Base-by-base conservation (phyloP, 2,329 filamentous ascomycete species). In the Diaporthe batatas region DNA sequence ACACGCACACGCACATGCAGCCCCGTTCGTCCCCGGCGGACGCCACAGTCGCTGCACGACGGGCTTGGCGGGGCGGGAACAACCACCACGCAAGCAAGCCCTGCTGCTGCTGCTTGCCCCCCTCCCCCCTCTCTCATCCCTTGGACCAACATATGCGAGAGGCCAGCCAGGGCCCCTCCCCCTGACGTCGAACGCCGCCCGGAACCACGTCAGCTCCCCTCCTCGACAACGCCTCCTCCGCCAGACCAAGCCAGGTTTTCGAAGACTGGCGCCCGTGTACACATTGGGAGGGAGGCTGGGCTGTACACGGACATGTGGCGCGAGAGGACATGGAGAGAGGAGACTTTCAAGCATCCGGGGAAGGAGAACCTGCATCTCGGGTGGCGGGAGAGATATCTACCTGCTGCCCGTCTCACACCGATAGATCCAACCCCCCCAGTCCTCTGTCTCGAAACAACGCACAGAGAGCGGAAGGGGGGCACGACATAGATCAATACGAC, bases 11-110 rank as follows among this genome's bases (percentile, higher is more conserved):
- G 36, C 36, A 47, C 44, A 65, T 29, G 29, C 44, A 44, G 42
- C 16, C 42, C 42, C 42, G 42, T 44, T 44, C 59, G 25, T n/a
- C 18, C 42, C 44, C 29, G 62, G 62, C 29, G 32, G 6, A 65
- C 62, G 62, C 62, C 62, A 65, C 62, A 65, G 36, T 51, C 44
- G 62, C 44, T 65, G 62, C 62, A 65, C 62, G n/a, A 51, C 44
- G 25, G 62, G 44, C 62, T 65, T 65, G 62, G 62, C 62, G n/a
- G 47, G 62, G 62, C 14, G 44, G 62, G 62, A 47, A 65, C 59
- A 18, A 55, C 29, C 54, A 29, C 34, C 1, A 12, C 42, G 21
- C 34, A 44, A 42, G 34, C 51, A 6, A 11, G 42, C n/a, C 23
- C 57, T 39, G 44, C 42, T 44, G 42, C 4, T 6, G 42, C 16